phyloP scores from a whole-genome alignment of 495 filamentous ascomycete genomes.

The Amphirosellinia nigrospora region DNA sequence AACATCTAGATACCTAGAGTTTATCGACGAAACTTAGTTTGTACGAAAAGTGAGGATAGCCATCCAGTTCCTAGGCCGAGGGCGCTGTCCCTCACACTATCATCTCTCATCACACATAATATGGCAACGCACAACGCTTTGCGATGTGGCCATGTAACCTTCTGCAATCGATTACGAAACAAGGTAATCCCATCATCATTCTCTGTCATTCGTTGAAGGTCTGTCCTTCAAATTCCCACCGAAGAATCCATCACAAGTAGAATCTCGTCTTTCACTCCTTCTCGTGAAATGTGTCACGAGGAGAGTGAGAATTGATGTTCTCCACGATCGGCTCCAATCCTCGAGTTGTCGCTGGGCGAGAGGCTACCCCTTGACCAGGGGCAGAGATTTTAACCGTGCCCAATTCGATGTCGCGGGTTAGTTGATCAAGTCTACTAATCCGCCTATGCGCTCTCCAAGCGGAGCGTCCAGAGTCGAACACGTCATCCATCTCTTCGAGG shows the following conservation, averaged over 20 bases:
- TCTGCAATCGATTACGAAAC: background rate
- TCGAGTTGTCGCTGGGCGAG: background rate
- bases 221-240: background rate
- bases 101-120: background rate
- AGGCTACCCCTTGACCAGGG: background rate
- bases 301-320: background rate
- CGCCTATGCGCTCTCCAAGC: constrained; percentile 55
- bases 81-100: background rate
- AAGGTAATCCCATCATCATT: background rate
- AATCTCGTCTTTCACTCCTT: background rate
- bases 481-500: constrained; percentile 69
- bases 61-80: background rate
- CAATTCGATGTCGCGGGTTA: constrained; percentile 59
- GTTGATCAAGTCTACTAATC: constrained; percentile 52
- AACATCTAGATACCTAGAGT: background rate
- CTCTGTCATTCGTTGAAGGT: background rate
- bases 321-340: background rate
- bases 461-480: constrained; percentile 60
- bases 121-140: background rate
- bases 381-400: constrained; percentile 42
- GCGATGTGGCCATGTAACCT: background rate
- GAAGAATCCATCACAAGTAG: background rate
- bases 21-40: too few relatives aligned
- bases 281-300: background rate
- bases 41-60: background rate